These are phyloP conservation scores for Guillardia theta DNA, from an alignment of 78 protist genomes.

Conservation along the genomic window DNA sequence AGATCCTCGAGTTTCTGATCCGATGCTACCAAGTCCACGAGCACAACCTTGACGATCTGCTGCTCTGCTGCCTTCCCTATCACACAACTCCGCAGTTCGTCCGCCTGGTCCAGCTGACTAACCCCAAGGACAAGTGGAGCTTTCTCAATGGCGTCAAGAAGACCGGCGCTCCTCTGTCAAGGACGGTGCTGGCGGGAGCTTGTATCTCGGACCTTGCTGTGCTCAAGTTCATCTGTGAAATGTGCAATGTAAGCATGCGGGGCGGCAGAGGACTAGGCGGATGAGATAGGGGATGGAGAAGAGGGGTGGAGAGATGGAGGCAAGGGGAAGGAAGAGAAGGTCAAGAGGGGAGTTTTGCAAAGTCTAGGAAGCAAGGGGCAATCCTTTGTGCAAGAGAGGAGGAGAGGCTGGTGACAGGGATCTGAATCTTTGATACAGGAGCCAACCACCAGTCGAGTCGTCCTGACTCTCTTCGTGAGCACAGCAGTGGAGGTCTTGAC, in stretches of 20 bases:
- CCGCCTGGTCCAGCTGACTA: neutral
- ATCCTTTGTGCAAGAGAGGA: too few relatives aligned
- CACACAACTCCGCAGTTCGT: slow-evolving; percentile 36
- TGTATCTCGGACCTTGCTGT: neutral
- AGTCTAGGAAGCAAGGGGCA: too few relatives aligned
- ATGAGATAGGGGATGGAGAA: too few relatives aligned
- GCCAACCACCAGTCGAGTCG: too few relatives aligned
- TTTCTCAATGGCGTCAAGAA: neutral
- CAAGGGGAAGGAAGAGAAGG: too few relatives aligned
- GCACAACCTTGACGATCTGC: neutral
- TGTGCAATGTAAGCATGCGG: too few relatives aligned
- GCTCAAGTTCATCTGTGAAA: neutral
- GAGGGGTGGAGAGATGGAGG: too few relatives aligned
- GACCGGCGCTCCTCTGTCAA: neutral
- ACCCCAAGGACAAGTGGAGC: neutral
- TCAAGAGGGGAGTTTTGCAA: too few relatives aligned
- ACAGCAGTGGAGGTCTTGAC: neutral
- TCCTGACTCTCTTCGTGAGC: too few relatives aligned
- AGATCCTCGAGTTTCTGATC: neutral
- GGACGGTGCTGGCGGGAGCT: neutral
- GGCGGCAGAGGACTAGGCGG: too few relatives aligned
- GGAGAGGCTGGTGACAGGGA: too few relatives aligned
- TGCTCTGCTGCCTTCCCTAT: neutral
- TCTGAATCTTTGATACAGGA: too few relatives aligned
- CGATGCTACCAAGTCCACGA: slow-evolving; percentile 10